Conservation (phyloP, 352 stramenopile genomes). For the Globisporangium perplexum region DNA sequence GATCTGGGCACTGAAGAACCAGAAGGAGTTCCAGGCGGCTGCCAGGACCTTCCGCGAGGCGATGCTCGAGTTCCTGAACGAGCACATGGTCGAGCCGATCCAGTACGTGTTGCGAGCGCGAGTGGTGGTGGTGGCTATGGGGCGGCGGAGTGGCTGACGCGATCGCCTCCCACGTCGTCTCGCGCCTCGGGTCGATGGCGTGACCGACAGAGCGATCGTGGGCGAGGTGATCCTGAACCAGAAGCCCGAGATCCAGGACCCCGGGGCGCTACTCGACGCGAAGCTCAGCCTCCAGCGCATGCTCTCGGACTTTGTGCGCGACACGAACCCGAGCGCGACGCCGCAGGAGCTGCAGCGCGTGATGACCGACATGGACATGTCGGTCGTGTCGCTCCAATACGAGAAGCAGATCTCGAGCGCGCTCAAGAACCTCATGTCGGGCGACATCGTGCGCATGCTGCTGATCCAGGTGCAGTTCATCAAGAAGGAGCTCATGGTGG, state of each 20-base stretch:
- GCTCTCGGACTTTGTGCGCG: slow-evolving; percentile 70
- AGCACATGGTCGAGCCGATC: slow-evolving; percentile 77
- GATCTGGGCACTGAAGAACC: slow-evolving; percentile 62
- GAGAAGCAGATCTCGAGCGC: slow-evolving; percentile 57
- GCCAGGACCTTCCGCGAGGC: slow-evolving; percentile 30
- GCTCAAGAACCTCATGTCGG: slow-evolving; percentile 75
- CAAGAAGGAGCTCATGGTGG: slow-evolving; percentile 87
- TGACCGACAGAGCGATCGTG: slow-evolving; percentile 54
- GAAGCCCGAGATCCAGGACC: slow-evolving; percentile 80
- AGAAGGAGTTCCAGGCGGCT: slow-evolving; percentile 52
- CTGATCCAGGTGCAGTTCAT: slow-evolving; percentile 88
- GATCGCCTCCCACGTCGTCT: no score
- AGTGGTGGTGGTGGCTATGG: no score
- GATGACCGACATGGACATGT: slow-evolving; percentile 70
- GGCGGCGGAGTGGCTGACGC: neutral
- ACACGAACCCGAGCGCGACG: slow-evolving; percentile 57
- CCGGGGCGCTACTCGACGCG: slow-evolving; percentile 63
- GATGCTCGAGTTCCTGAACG: slow-evolving; percentile 63
- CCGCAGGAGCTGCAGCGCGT: slow-evolving; percentile 34
- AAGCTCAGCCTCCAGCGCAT: slow-evolving; percentile 81
- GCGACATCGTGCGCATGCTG: slow-evolving; percentile 84
- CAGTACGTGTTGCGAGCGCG: no score
- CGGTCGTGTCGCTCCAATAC: slow-evolving; percentile 66
- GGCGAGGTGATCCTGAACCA: slow-evolving; percentile 79
- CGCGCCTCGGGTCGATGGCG: no score